Evolutionary conservation across 2,329 filamentous ascomycete species (phyloP).

Genomic region (Albophoma yamanashiensis): DNA sequence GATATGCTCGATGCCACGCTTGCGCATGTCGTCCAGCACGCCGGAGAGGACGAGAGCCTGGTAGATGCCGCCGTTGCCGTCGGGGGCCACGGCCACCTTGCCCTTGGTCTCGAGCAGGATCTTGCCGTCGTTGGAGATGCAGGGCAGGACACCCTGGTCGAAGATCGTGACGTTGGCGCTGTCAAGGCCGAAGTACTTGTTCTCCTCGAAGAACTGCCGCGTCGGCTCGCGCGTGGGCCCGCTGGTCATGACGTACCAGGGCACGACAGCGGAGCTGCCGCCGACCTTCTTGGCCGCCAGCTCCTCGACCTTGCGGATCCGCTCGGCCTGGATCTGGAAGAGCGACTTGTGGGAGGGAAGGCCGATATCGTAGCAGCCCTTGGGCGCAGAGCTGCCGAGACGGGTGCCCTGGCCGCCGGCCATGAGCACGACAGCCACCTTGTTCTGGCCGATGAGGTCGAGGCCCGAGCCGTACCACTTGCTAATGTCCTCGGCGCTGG

Average conservation of each 20-base stretch:
- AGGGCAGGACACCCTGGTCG: conserved; percentile 92
- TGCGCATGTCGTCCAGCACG: conserved; percentile 78
- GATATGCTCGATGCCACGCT: conserved; percentile 85
- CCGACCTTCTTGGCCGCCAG: conserved; percentile 64
- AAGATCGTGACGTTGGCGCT: conserved; percentile 85
- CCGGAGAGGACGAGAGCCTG: conserved; percentile 73
- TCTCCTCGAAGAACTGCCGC: conserved; percentile 83
- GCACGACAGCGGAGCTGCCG: conserved; percentile 51
- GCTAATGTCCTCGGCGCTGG: conserved; percentile 63
- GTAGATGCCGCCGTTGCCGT: conserved; percentile 96
- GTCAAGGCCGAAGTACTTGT: conserved; percentile 83
- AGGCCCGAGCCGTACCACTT: conserved; percentile 78
- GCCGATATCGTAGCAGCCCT: conserved; percentile 96
- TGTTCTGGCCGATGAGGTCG: conserved; percentile 67
- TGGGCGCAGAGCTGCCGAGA: conserved; percentile 87
- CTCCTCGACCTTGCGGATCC: conserved; percentile 76
- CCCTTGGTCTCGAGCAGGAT: conserved; percentile 86
- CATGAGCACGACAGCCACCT: conserved; percentile 85
- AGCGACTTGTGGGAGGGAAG: conserved; percentile 87
- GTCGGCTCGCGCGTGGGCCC: conserved; percentile 86
- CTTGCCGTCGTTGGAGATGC: conserved; percentile 95
- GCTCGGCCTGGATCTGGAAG: conserved; percentile 95
- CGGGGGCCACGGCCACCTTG: conserved; percentile 87
- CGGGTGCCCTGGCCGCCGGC: conserved; percentile 94
- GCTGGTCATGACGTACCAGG: conserved; percentile 99